These are phyloP conservation scores for Paxillus rubicundulus DNA, from an alignment of 768 basidiomycete genomes.

Conservation along the genomic window DNA sequence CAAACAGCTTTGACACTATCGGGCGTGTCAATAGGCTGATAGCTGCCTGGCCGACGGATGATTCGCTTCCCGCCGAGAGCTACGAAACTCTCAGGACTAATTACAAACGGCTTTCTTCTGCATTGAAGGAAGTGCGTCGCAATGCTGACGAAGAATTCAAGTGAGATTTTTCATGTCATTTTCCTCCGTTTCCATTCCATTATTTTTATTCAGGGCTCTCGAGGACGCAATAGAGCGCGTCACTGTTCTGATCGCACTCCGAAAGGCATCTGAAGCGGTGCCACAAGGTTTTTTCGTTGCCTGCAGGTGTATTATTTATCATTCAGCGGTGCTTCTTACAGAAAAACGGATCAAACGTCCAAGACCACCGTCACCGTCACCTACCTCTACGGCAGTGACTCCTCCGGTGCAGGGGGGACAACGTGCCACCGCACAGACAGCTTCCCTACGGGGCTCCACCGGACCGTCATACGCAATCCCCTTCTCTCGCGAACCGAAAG, in stretches of 20 bases:
- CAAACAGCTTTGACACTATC: slow-evolving; percentile 54
- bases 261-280: slow-evolving; percentile 63
- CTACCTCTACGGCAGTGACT: slow-evolving; percentile 45
- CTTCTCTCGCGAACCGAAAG: slow-evolving; percentile 65
- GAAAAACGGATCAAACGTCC: slow-evolving; percentile 82
- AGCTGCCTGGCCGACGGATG: slow-evolving; percentile 69
- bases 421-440: slow-evolving; percentile 13
- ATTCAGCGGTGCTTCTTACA: slow-evolving; percentile 17
- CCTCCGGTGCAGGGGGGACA: slow-evolving; percentile 22
- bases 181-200: slow-evolving; percentile 8
- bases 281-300: slow-evolving; percentile 48
- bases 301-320: background rate
- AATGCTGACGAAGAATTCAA: slow-evolving; percentile 60
- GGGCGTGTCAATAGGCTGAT: slow-evolving; percentile 73
- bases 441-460: slow-evolving; percentile 49
- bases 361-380: slow-evolving; percentile 64
- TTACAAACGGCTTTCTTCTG: slow-evolving; percentile 59
- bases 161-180: slow-evolving; percentile 39
- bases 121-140: slow-evolving; percentile 59
- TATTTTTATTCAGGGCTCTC: slow-evolving; percentile 50
- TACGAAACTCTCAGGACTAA: slow-evolving; percentile 59
- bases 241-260: slow-evolving; percentile 64
- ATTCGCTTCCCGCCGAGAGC: slow-evolving; percentile 64
- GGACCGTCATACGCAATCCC: slow-evolving; percentile 50
- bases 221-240: slow-evolving; percentile 71